Base-by-base conservation (phyloP, 2,329 filamentous ascomycete species). In the Fusarium verticillioides region DNA sequence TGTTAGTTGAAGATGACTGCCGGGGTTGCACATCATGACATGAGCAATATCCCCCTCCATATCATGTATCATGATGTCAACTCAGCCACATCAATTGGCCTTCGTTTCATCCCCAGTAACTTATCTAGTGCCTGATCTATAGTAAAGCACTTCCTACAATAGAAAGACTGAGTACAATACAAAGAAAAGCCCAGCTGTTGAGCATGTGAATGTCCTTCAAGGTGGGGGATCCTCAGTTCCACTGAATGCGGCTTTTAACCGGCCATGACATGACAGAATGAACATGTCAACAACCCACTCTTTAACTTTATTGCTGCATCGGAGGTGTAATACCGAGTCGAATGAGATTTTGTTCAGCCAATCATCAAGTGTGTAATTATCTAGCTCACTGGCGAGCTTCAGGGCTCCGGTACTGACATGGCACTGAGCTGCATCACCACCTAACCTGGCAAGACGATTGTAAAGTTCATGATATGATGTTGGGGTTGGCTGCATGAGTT, bases 201-300 rank as follows among this genome's bases (percentile, higher is more conserved):
- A 56, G n/a, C 60, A 70, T 57, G 61, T 54, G 57, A 57, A 58
- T 46, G 32, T 60, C 40, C 13, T 43, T 69, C 21, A 5, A 49
- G 54, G 62, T 50, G 62, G 66, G 49, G 66, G 54, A 56, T 66
- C 9, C 26, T 60, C 44, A 60, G 54, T 50, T 69, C 47, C 63
- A 68, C 68, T 50, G 54, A 37, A 32, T 72, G 71, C 71, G 71
- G 71, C 71, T 73, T 73, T 73, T 69, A 74, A 65, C 69, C 63
- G 69, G 59, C n/a, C 59, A 69, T 65, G 64, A 40, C 59, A 69
- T 65, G 64, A 44, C 34, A 52, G 52, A 49, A 68, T 68, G 36
- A 61, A 60, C 46, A 52, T 26, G 30, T 23, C 34, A 42, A 63
- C n/a, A 37, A 50, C 40, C 39, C 65, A 53, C 59, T 40, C 44